phyloP scores from a whole-genome alignment of 2,329 filamentous ascomycete species.

The Gaeumannomyces sp. region DNA sequence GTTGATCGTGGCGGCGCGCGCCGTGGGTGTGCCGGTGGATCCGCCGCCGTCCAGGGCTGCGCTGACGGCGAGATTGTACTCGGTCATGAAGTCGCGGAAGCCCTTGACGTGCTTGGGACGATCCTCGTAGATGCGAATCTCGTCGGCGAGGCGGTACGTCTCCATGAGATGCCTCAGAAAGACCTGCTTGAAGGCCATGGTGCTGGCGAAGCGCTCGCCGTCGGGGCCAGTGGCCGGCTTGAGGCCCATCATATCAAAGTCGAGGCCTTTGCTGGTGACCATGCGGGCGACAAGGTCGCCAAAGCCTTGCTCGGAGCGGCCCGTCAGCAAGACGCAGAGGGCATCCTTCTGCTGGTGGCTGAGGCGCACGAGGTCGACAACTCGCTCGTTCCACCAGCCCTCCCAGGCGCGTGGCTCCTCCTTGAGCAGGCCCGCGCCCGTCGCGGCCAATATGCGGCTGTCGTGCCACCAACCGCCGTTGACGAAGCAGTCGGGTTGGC shows the following conservation, averaged over 20 bases:
- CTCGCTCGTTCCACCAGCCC: slow-evolving; percentile 94
- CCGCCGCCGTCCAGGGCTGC: background rate
- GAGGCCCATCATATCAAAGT: slow-evolving; percentile 82
- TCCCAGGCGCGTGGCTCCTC: slow-evolving; percentile 83
- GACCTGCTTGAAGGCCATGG: slow-evolving; percentile 87
- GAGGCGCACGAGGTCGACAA: slow-evolving; percentile 72
- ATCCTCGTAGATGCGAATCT: slow-evolving; percentile 72
- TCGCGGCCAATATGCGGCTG: slow-evolving; percentile 74
- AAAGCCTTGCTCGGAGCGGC: slow-evolving; percentile 72
- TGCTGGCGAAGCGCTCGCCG: slow-evolving; percentile 71
- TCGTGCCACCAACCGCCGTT: slow-evolving; percentile 98
- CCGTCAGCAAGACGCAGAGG: slow-evolving; percentile 80
- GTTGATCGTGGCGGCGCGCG: slow-evolving; percentile 57
- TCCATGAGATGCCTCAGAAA: slow-evolving; percentile 76
- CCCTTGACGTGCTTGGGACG: slow-evolving; percentile 63
- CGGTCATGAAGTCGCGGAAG: slow-evolving; percentile 78
- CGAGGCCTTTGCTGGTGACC: slow-evolving; percentile 65
- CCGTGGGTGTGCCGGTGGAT: slow-evolving; percentile 20
- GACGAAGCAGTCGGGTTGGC: slow-evolving; percentile 66
- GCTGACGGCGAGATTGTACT: slow-evolving; percentile 55
- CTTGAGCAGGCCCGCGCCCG: slow-evolving; percentile 71
- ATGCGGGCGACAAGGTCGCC: slow-evolving; percentile 76
- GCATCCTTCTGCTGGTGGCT: slow-evolving; percentile 81
- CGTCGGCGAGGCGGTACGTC: slow-evolving; percentile 77
- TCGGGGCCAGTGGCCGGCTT: slow-evolving; percentile 80